These are phyloP conservation scores for Suillus placidus DNA, from an alignment of 768 basidiomycete species.

Conservation along the genomic window DNA sequence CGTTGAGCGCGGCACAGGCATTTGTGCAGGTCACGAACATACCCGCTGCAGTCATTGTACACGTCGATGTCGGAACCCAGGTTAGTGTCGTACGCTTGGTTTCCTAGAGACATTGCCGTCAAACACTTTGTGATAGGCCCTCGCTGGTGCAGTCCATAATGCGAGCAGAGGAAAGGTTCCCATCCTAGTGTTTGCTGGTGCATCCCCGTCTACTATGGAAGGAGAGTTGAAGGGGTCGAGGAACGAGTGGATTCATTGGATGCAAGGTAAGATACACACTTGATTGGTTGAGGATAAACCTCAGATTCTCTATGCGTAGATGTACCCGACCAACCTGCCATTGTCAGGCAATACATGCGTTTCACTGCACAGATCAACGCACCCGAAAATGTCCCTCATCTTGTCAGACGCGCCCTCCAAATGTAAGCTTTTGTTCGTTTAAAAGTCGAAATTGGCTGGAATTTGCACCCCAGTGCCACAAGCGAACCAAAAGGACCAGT, in stretches of 20 bases:
- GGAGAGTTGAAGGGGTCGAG: constrained; percentile 62
- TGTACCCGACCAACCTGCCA: constrained; percentile 69
- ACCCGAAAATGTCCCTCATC: constrained; percentile 51
- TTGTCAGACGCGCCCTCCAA: constrained; percentile 62
- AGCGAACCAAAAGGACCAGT: constrained; percentile 75
- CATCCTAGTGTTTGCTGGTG: constrained; percentile 72
- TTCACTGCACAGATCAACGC: constrained; percentile 61
- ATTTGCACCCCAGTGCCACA: constrained; percentile 48
- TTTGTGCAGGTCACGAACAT: constrained; percentile 66
- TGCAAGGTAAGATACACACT: constrained; percentile 51
- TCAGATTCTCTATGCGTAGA: constrained; percentile 41
- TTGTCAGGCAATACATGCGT: constrained; percentile 78
- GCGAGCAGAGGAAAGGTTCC: constrained; percentile 63
- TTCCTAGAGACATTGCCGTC: background rate
- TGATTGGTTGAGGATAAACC: background rate
- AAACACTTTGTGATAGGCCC: constrained; percentile 41
- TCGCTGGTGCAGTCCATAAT: constrained; percentile 75
- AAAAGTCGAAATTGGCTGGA: constrained; percentile 1
- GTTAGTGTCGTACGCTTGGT: constrained; percentile 31
- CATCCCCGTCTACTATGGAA: constrained; percentile 59
- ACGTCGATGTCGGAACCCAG: constrained; percentile 75
- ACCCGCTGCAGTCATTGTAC: constrained; percentile 73
- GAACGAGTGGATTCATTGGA: constrained; percentile 77
- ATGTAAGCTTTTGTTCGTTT: constrained; percentile 43
- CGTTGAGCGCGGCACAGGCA: constrained; percentile 70